These are phyloP conservation scores for Cornus suecica DNA, from an alignment of 148 eudicot genomes.

Conservation along the genomic window DNA sequence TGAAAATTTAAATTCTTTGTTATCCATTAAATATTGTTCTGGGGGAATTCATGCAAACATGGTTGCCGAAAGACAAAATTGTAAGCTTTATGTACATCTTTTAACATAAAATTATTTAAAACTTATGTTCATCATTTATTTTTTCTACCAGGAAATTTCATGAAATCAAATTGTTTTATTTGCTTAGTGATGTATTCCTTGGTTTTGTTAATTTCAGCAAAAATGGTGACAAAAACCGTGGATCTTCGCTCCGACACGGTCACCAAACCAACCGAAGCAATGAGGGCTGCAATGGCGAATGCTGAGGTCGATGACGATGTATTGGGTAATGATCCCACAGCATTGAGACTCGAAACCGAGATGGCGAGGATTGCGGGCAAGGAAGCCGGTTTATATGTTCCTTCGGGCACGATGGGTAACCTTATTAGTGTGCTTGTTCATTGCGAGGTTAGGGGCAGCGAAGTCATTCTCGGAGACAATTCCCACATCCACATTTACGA, in stretches of 20 bases:
- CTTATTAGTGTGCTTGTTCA: slow-evolving; percentile 86
- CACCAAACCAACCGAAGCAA: slow-evolving; percentile 86
- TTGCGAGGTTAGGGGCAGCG: slow-evolving; percentile 87
- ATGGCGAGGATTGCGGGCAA: slow-evolving; percentile 78
- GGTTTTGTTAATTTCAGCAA: slow-evolving; percentile 11
- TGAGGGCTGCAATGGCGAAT: slow-evolving; percentile 84
- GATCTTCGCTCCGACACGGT: slow-evolving; percentile 96
- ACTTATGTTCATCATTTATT: no score
- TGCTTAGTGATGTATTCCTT: not conserved
- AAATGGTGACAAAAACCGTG: slow-evolving; percentile 56
- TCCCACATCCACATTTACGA: slow-evolving; percentile 86
- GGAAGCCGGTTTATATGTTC: slow-evolving; percentile 88
- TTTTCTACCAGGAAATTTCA: not conserved
- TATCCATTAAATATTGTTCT: not conserved
- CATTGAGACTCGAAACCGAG: slow-evolving; percentile 69
- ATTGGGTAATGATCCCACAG: slow-evolving; percentile 77
- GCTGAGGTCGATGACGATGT: slow-evolving; percentile 98
- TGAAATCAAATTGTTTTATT: not conserved
- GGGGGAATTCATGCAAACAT: not conserved
- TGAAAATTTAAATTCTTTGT: not conserved
- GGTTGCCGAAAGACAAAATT: not conserved
- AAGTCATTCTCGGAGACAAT: slow-evolving; percentile 82
- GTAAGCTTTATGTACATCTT: not conserved
- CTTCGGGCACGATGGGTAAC: slow-evolving; percentile 98
- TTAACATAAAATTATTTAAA: not conserved